Conservation (phyloP, 2,329 filamentous ascomycete genomes). For the Epichloe hybrida region DNA sequence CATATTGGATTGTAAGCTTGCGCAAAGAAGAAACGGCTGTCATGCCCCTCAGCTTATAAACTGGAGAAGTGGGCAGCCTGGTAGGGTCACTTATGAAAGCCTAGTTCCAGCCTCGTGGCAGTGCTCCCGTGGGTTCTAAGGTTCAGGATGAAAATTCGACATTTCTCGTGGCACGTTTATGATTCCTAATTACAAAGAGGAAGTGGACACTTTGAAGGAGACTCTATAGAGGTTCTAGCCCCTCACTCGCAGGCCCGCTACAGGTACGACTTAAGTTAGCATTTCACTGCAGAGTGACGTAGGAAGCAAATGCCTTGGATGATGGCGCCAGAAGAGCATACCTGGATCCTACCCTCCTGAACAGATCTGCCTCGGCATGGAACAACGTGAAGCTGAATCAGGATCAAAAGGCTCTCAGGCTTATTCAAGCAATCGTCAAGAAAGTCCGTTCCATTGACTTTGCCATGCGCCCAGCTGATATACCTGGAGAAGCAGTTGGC, state of each 20-base stretch:
- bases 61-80: too few species aligned
- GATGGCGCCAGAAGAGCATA: neutral
- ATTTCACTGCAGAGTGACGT: neutral
- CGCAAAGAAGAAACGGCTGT: neutral
- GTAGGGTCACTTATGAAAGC: too few species aligned
- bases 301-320: neutral
- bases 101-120: too few species aligned
- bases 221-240: constrained; percentile 56
- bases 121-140: too few species aligned
- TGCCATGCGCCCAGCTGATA: constrained; percentile 52
- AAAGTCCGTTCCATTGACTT: constrained; percentile 54
- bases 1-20: neutral
- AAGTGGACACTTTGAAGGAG: constrained; percentile 52
- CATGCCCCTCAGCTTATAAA: too few species aligned
- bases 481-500: constrained; percentile 55
- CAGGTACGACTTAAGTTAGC: constrained; percentile 53
- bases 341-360: neutral
- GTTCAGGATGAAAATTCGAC: too few species aligned
- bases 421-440: constrained; percentile 49
- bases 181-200: constrained; percentile 63
- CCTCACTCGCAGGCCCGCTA: constrained; percentile 49
- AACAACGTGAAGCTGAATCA: constrained; percentile 49
- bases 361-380: constrained; percentile 61
- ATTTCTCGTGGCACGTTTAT: constrained; percentile 40
- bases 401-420: constrained; percentile 48